Evolutionary conservation across 2,329 filamentous ascomycete genomes (phyloP).

Genomic region (Phyllachora maydis): DNA sequence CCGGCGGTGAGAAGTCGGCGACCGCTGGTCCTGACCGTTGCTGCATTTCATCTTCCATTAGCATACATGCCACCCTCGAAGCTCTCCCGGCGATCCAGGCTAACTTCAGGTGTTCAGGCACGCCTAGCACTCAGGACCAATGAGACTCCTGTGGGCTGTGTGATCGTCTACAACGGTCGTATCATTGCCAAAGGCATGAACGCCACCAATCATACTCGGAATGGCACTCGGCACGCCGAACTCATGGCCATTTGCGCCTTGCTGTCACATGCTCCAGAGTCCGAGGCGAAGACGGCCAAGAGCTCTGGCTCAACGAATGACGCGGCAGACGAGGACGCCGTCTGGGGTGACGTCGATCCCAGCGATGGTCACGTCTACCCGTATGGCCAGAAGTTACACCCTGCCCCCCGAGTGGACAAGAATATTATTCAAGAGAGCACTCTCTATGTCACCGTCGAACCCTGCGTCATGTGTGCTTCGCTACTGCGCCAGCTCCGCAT

Average conservation of each 20-base stretch:
- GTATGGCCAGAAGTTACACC: slow-evolving; percentile 37
- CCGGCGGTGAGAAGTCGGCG: no score
- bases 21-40: no score
- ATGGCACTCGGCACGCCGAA: slow-evolving; percentile 89
- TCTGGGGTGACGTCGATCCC: slow-evolving; percentile 30
- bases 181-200: slow-evolving; percentile 90
- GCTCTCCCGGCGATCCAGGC: no score
- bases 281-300: slow-evolving; percentile 11
- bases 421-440: slow-evolving; percentile 49
- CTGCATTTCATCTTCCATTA: no score
- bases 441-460: slow-evolving; percentile 94
- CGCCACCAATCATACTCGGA: slow-evolving; percentile 76
- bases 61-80: no score
- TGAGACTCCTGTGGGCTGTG: slow-evolving; percentile 92
- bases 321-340: slow-evolving; percentile 11
- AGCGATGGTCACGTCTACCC: slow-evolving; percentile 34
- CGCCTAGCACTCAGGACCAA: slow-evolving; percentile 67
- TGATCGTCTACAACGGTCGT: slow-evolving; percentile 61
- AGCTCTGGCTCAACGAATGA: no score
- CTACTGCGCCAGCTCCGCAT: slow-evolving; percentile 76
- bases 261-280: slow-evolving; percentile 18
- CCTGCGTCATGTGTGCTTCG: slow-evolving; percentile 96
- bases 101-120: no score
- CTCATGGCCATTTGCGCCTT: slow-evolving; percentile 61
- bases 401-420: slow-evolving; percentile 35